Conservation (phyloP, 306 rosid genomes). For the Citrullus colocynthis region DNA sequence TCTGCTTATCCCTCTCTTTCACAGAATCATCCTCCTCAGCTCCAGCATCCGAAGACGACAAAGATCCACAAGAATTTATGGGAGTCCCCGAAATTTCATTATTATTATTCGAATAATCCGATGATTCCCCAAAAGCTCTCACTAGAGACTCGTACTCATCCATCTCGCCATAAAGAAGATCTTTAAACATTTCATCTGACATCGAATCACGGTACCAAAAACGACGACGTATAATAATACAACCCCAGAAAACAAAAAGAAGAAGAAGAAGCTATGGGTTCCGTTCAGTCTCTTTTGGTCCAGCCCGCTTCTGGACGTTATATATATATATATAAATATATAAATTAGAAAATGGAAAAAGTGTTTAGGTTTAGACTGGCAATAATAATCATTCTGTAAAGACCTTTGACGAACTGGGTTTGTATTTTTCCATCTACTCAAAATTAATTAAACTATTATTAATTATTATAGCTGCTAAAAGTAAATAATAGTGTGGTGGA, state of each 20-base stretch:
- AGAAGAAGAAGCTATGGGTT: not conserved
- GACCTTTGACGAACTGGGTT: constrained; percentile 49
- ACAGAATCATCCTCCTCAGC: constrained; percentile 45
- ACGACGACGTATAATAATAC: not conserved
- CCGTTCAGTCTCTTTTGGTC: not conserved
- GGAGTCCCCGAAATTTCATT: not conserved
- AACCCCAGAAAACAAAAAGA: not conserved
- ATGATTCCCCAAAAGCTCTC: constrained; percentile 37
- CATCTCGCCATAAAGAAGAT: constrained; percentile 14
- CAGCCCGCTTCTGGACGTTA: not conserved
- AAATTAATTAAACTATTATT: not conserved
- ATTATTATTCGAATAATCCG: not conserved
- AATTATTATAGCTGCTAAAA: not conserved
- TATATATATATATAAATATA: constrained; percentile 10
- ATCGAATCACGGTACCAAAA: not conserved
- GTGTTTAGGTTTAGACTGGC: constrained; percentile 44
- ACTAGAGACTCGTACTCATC: constrained; percentile 43
- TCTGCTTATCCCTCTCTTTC: constrained; percentile 31
- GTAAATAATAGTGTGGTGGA: constrained; percentile 2
- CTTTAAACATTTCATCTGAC: constrained; percentile 4
- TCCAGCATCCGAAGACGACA: constrained; percentile 63
- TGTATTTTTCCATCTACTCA: not conserved
- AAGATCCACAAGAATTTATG: constrained; percentile 36
- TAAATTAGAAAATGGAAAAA: not conserved
- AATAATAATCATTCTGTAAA: constrained; percentile 37